A percentile compares a stretch with the other conserved stretches of the same genome.
These are phyloP conservation scores for Candida awuae DNA, from an alignment of 805 yeast species.

Conservation along the genomic window DNA sequence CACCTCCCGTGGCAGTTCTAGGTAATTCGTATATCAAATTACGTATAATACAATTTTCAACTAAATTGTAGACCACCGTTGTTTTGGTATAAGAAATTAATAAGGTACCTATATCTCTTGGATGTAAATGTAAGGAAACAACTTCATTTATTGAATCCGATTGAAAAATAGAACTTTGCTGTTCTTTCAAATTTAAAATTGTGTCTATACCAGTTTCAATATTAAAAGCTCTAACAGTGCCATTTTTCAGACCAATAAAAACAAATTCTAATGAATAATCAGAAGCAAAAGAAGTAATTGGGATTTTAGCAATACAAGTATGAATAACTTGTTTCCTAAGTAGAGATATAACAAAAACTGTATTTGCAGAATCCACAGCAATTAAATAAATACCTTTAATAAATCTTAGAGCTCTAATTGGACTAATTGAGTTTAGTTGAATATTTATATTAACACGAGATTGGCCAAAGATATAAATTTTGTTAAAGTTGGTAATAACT, in stretches of 20 bases:
- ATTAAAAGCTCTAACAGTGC: slow-evolving; percentile 64
- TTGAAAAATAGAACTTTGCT: slow-evolving; percentile 58
- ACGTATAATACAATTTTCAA: slow-evolving; percentile 49
- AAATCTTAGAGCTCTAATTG: slow-evolving; percentile 52
- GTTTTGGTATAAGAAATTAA: slow-evolving; percentile 64
- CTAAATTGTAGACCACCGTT: slow-evolving; percentile 62
- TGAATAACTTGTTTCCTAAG: slow-evolving; percentile 53
- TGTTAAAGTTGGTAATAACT: slow-evolving; percentile 61
- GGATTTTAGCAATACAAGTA: slow-evolving; percentile 54
- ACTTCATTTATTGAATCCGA: slow-evolving; percentile 48
- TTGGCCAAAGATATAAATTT: slow-evolving; percentile 76
- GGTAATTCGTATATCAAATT: slow-evolving; percentile 55
- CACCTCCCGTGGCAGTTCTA: slow-evolving; percentile 68
- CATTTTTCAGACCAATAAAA: slow-evolving; percentile 71
- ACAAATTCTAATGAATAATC: slow-evolving; percentile 91
- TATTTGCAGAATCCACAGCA: slow-evolving; percentile 54
- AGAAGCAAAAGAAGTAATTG: slow-evolving; percentile 58
- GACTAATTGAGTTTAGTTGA: slow-evolving; percentile 40
- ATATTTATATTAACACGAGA: slow-evolving; percentile 67
- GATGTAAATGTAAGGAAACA: slow-evolving; percentile 65
- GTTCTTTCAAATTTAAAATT: slow-evolving; percentile 57
- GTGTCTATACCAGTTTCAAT: slow-evolving; percentile 69
- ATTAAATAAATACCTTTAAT: slow-evolving; percentile 78
- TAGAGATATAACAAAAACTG: slow-evolving; percentile 62
- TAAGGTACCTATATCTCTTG: slow-evolving; percentile 77